A percentile compares a stretch with the other conserved stretches of the same genome.
These are phyloP conservation scores for Themeda triandra DNA, from an alignment of 176 grass and related monocot genomes.

Conservation along the genomic window DNA sequence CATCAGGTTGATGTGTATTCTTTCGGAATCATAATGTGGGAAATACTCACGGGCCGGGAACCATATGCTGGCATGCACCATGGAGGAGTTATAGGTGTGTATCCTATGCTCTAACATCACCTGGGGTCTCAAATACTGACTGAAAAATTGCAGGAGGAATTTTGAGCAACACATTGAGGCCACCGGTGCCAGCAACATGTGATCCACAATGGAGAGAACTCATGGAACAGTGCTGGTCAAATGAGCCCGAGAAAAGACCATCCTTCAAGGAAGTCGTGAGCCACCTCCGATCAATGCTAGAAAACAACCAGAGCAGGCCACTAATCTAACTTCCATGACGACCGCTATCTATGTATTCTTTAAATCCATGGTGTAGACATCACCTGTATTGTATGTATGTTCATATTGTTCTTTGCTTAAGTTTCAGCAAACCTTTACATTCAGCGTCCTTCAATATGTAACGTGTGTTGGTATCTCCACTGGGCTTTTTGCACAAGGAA, in stretches of 20 bases:
- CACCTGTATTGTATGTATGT: background rate
- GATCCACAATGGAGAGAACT: slow-evolving; percentile 53
- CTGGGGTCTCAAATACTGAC: background rate
- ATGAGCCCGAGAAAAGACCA: slow-evolving; percentile 51
- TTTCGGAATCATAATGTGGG: slow-evolving; percentile 79
- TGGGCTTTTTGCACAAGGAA: background rate
- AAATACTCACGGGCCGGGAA: slow-evolving; percentile 73
- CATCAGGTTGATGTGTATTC: slow-evolving; percentile 80
- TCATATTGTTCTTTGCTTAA: background rate
- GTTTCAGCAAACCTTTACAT: background rate
- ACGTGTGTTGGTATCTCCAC: background rate
- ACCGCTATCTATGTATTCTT: background rate
- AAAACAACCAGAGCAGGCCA: slow-evolving; percentile 15
- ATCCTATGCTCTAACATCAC: background rate
- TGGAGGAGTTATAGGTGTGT: slow-evolving; percentile 57
- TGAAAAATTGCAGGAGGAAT: slow-evolving; percentile 50
- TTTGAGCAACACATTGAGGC: slow-evolving; percentile 69
- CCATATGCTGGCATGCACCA: slow-evolving; percentile 57
- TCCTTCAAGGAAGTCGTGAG: slow-evolving; percentile 54
- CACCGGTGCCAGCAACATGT: slow-evolving; percentile 50
- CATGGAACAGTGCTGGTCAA: slow-evolving; percentile 72
- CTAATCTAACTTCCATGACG: background rate
- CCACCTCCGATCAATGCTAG: slow-evolving; percentile 38
- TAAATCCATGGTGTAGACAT: background rate
- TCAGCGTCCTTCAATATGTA: background rate